Conservation (phyloP, 805 yeast species). For the Wickerhamiella spandovensis region DNA sequence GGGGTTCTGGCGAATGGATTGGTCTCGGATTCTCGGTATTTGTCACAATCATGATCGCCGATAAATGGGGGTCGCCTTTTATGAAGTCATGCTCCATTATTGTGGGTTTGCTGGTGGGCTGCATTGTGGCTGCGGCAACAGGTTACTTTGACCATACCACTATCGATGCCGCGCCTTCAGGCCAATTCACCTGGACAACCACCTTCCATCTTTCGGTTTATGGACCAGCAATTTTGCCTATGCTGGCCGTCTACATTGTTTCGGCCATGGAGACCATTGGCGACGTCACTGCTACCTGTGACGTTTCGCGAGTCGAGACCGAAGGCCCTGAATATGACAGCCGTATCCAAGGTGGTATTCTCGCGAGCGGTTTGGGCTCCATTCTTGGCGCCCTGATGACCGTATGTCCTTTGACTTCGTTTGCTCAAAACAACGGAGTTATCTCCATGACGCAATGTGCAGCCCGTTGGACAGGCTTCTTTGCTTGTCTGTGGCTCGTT, state of each 20-base stretch:
- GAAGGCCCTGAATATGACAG: constrained; percentile 73
- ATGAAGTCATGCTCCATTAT: constrained; percentile 92
- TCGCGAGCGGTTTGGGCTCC: constrained; percentile 81
- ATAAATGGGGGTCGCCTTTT: constrained; percentile 85
- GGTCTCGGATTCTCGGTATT: constrained; percentile 82
- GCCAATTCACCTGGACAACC: constrained; percentile 75
- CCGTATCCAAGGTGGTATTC: constrained; percentile 82
- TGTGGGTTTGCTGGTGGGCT: constrained; percentile 70
- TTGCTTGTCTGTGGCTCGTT: constrained; percentile 66
- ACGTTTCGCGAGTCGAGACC: constrained; percentile 74
- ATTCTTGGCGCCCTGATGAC: constrained; percentile 65
- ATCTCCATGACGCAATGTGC: constrained; percentile 88
- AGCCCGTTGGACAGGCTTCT: constrained; percentile 64
- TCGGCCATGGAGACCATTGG: constrained; percentile 91
- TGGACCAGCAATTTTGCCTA: constrained; percentile 77
- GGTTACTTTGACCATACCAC: constrained; percentile 54
- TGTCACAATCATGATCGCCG: constrained; percentile 58
- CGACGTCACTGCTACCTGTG: constrained; percentile 87
- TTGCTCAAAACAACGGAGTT: constrained; percentile 93
- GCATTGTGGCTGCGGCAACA: constrained; percentile 84
- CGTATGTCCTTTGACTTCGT: constrained; percentile 75
- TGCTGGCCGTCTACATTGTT: constrained; percentile 69
- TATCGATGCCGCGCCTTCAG: constrained; percentile 68
- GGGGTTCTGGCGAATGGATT: constrained; percentile 80
- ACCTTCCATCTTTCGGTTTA: constrained; percentile 66